Evolutionary conservation across 1,284 basidiomycete species (phyloP).

Genomic region (Wallemia mellicola): DNA sequence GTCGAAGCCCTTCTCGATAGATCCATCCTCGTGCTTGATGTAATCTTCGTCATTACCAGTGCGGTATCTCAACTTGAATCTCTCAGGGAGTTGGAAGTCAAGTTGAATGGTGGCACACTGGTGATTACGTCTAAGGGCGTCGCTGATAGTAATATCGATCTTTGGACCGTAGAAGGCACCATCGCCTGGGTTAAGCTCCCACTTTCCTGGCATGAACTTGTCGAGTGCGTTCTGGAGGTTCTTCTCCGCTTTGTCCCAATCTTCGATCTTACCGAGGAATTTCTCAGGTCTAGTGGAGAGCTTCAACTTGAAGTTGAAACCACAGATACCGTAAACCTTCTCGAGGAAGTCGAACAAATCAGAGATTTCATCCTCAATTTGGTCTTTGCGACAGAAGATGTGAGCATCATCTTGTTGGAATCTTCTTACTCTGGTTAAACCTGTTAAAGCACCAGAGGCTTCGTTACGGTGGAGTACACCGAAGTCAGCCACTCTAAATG

Average conservation of each 20-base stretch:
- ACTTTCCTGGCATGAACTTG: slow-evolving; percentile 58
- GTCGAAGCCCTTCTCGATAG: slow-evolving; percentile 17
- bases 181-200: slow-evolving; percentile 84
- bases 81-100: slow-evolving; percentile 96
- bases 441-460: slow-evolving; percentile 75
- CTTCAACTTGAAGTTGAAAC: slow-evolving; percentile 84
- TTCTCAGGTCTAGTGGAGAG: slow-evolving; percentile 91
- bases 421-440: slow-evolving; percentile 69
- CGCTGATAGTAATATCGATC: slow-evolving; percentile 90
- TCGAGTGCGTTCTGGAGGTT: slow-evolving; percentile 59
- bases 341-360: slow-evolving; percentile 82
- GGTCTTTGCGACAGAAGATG: slow-evolving; percentile 85
- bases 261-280: slow-evolving; percentile 59
- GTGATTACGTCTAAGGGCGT: slow-evolving; percentile 72
- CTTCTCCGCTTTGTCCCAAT: slow-evolving; percentile 69
- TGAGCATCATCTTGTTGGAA: slow-evolving; percentile 97
- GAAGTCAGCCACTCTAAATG: slow-evolving; percentile 92
- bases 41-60: slow-evolving; percentile 30
- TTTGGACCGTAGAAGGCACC: slow-evolving; percentile 83
- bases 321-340: slow-evolving; percentile 80
- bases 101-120: slow-evolving; percentile 98
- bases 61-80: slow-evolving; percentile 83
- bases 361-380: slow-evolving; percentile 65
- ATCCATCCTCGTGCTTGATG: slow-evolving; percentile 24
- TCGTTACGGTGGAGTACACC: slow-evolving; percentile 95